Conservation (phyloP, 345 rosid species). For the Eucalyptus erythrocorys region DNA sequence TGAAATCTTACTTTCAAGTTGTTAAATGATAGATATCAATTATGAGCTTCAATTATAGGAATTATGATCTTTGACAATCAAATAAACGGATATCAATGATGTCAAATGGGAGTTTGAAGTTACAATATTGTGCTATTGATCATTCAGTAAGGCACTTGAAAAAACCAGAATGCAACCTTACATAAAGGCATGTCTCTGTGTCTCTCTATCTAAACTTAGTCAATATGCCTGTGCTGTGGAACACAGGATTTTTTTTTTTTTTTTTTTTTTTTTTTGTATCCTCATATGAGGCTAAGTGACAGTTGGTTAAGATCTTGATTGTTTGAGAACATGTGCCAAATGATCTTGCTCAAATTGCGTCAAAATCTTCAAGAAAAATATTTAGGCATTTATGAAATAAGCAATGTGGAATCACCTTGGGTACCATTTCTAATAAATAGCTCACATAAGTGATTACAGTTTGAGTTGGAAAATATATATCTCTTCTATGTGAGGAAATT, state of each 20-base stretch:
- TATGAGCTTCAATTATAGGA: background rate
- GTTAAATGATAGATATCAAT: background rate
- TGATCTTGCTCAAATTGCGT: background rate
- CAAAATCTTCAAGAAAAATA: background rate
- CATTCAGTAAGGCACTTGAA: background rate
- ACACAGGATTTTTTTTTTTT: background rate
- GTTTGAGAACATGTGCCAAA: background rate
- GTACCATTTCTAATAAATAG: background rate
- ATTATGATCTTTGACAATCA: background rate
- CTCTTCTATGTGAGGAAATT: background rate
- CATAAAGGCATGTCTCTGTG: background rate
- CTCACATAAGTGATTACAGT: background rate
- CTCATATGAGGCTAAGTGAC: background rate
- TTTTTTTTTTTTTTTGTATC: background rate
- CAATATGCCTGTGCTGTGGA: background rate
- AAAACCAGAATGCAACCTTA: background rate
- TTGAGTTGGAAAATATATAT: background rate
- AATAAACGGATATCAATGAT: background rate
- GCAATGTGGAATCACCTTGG: background rate
- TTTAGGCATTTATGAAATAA: background rate
- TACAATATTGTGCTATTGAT: background rate
- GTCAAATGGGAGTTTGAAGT: background rate
- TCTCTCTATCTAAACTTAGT: background rate
- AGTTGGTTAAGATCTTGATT: background rate
- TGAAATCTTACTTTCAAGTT: background rate